Conservation (phyloP, 495 filamentous ascomycete genomes). For the Xylaria scruposa region DNA sequence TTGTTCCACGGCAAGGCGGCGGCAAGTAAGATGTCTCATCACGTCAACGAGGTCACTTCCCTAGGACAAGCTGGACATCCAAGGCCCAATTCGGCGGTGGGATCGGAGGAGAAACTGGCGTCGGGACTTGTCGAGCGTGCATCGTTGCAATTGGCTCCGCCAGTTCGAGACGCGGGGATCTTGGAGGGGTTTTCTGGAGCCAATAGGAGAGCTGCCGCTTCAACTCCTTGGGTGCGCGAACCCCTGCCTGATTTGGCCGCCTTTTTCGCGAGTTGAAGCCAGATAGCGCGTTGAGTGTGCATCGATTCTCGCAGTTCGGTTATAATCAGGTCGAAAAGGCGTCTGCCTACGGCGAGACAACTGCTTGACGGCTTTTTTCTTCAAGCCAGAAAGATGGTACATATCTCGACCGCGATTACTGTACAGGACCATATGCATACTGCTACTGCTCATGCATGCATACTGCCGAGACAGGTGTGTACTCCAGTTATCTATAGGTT, state of each 20-base stretch:
- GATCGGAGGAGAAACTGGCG: constrained; percentile 22
- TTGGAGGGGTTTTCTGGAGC: constrained; percentile 36
- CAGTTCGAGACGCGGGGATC: constrained; percentile 39
- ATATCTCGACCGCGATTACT: not conserved
- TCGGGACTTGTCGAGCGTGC: constrained; percentile 30
- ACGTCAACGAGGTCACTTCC: constrained; percentile 18
- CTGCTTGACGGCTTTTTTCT: not conserved
- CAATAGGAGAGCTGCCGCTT: constrained; percentile 45
- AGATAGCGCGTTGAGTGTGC: constrained; percentile 10
- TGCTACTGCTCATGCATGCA: not conserved
- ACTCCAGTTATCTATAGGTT: not conserved
- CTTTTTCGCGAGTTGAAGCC: not conserved
- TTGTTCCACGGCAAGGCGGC: constrained; percentile 8
- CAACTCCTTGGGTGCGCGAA: constrained; percentile 20
- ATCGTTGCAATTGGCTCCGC: constrained; percentile 24
- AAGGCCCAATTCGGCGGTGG: constrained; percentile 27
- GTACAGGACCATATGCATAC: not conserved
- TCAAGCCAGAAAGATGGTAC: not conserved
- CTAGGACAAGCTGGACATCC: constrained; percentile 22
- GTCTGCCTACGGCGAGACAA: not conserved
- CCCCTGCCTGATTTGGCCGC: constrained; percentile 16
- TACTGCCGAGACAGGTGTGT: not conserved
- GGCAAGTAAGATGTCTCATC: constrained; percentile 10
- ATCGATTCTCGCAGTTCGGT: no score
- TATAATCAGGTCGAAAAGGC: not conserved